A percentile compares a stretch with the other conserved stretches of the same genome.
Evolutionary conservation across 2,329 filamentous ascomycete genomes (phyloP).

Genomic region (Penicillium sp.): DNA sequence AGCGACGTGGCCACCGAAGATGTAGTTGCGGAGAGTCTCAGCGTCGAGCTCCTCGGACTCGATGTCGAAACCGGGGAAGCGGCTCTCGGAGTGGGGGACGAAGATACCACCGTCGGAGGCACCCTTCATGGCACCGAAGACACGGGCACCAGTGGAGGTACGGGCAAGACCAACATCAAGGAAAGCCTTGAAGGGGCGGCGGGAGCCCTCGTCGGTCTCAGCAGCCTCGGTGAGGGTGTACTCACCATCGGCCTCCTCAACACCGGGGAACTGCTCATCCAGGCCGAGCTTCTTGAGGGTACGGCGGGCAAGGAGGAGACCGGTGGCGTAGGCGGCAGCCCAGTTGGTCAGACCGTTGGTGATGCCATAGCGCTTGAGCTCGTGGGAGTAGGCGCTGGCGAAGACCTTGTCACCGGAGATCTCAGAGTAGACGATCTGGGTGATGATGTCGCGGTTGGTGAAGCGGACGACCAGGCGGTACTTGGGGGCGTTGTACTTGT

Average conservation of each 20-base stretch:
- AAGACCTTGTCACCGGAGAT: slow-evolving; percentile 98
- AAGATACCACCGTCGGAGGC: slow-evolving; percentile 95
- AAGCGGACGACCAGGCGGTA: slow-evolving; percentile 99
- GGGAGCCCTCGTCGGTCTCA: slow-evolving; percentile 74
- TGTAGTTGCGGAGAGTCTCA: slow-evolving; percentile 97
- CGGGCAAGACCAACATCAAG: slow-evolving; percentile 95
- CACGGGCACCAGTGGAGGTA: slow-evolving; percentile 94
- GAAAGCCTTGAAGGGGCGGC: slow-evolving; percentile 98
- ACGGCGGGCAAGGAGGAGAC: slow-evolving; percentile 93
- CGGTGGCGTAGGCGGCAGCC: slow-evolving; percentile 92
- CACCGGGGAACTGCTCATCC: slow-evolving; percentile 84
- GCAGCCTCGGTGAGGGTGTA: slow-evolving; percentile 89
- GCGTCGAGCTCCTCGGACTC: slow-evolving; percentile 96
- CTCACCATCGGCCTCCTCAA: slow-evolving; percentile 95
- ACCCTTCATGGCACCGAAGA: slow-evolving; percentile 99
- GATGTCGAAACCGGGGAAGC: slow-evolving; percentile 97
- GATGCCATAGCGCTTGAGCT: slow-evolving; percentile 95
- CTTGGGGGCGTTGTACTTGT: slow-evolving; percentile 99
- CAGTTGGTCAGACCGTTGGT: slow-evolving; percentile 99
- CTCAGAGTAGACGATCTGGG: slow-evolving; percentile 93
- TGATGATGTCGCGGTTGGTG: slow-evolving; percentile 99
- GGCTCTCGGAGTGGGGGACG: slow-evolving; percentile 97
- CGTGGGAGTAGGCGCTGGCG: slow-evolving; percentile 83
- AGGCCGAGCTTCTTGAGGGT: slow-evolving; percentile 93
- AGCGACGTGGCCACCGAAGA: slow-evolving; percentile 93